Evolutionary conservation across 1,284 basidiomycete species (phyloP).

Genomic region (Ganoderma sp.): DNA sequence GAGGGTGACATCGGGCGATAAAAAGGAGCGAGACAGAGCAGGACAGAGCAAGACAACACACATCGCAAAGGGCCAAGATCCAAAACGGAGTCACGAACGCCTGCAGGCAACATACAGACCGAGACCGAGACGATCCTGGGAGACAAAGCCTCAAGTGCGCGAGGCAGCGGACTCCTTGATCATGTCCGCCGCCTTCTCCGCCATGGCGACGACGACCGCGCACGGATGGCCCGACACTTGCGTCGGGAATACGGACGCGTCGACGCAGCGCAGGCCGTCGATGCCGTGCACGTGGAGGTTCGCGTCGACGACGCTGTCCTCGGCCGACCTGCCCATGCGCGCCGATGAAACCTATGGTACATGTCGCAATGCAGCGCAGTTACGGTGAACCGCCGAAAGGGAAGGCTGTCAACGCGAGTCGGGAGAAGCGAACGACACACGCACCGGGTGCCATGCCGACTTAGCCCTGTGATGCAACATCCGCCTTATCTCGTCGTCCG

Average conservation of each 20-base stretch:
- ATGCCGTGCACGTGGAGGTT: constrained; percentile 42
- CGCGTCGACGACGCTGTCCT: constrained; percentile 28
- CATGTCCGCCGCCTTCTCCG: constrained; percentile 36
- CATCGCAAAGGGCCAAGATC: neutral
- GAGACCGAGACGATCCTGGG: neutral
- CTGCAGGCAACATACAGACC: neutral
- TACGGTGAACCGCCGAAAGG: neutral
- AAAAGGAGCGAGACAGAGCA: neutral
- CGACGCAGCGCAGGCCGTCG: constrained; percentile 47
- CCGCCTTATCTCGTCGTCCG: neutral
- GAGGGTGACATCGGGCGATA: neutral
- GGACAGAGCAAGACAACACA: neutral
- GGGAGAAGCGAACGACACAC: neutral
- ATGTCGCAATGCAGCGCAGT: neutral
- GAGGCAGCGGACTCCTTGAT: constrained; percentile 21
- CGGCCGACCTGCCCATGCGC: constrained; percentile 27
- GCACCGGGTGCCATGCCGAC: neutral
- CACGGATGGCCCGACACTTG: constrained; percentile 38
- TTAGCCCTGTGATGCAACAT: neutral
- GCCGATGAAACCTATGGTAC: constrained; percentile 25
- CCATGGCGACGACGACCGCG: constrained; percentile 37
- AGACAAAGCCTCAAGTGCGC: neutral
- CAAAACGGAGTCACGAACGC: neutral
- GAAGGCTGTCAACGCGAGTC: neutral
- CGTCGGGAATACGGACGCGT: constrained; percentile 46